phyloP scores from a whole-genome alignment of 257 asterid genomes.

The Salvia miltiorrhiza region DNA sequence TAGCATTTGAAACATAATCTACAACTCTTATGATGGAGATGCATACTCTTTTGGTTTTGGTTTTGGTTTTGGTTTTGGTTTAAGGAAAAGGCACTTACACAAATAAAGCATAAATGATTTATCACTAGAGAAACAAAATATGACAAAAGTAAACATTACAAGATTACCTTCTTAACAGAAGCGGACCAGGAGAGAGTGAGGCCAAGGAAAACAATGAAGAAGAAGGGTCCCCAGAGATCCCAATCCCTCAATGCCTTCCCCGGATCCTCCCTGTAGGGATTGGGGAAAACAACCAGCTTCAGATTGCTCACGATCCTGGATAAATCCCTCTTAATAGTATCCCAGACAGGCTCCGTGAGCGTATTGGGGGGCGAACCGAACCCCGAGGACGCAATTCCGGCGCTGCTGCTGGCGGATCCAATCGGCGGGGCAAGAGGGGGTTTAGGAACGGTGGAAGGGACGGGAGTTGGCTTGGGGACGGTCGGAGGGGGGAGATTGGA shows the following conservation, averaged over 20 bases:
- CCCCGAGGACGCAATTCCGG: constrained; percentile 37
- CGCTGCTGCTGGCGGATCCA: constrained; percentile 33
- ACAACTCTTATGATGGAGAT: background rate
- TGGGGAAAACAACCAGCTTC: constrained; percentile 93
- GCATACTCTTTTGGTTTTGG: background rate
- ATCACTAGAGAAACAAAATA: background rate
- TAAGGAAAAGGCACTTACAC: background rate
- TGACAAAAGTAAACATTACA: background rate
- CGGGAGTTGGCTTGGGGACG: constrained; percentile 33
- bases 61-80: too few relatives aligned
- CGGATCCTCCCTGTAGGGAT: constrained; percentile 91
- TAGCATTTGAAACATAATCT: background rate
- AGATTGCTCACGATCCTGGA: constrained; percentile 83
- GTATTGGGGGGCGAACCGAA: constrained; percentile 77
- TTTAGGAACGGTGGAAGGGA: constrained; percentile 31
- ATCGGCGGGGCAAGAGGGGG: constrained; percentile 26
- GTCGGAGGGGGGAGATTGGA: constrained; percentile 52
- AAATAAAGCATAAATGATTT: background rate
- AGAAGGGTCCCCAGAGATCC: constrained; percentile 98
- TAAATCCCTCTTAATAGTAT: constrained; percentile 86
- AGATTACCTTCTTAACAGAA: constrained; percentile 82
- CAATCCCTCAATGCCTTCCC: constrained; percentile 95
- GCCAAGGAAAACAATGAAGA: constrained; percentile 95
- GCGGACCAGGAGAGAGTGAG: constrained; percentile 96
- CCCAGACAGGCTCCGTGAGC: constrained; percentile 93